Conservation (phyloP, 2,329 filamentous ascomycete species). For the Iodosphaeria phyllophila region DNA sequence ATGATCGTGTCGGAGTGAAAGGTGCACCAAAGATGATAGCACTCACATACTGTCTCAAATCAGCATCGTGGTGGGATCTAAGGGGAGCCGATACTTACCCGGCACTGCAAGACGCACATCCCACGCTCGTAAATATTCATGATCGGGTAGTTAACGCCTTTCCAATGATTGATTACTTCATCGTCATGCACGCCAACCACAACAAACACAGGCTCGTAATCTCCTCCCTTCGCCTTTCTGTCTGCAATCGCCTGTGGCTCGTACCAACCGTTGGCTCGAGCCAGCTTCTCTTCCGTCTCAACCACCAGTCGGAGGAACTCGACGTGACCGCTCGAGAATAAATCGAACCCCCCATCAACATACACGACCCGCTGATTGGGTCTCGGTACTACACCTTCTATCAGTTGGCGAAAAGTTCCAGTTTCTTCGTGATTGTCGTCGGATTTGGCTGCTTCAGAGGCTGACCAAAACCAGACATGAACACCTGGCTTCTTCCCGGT, state of each 20-base stretch:
- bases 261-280: constrained; percentile 55
- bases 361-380: constrained; percentile 78
- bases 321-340: constrained; percentile 94
- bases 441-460: constrained; percentile 27
- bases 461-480: constrained; percentile 72
- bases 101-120: constrained; percentile 87
- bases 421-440: constrained; percentile 33
- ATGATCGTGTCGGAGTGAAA: constrained; percentile 64
- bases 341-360: constrained; percentile 89
- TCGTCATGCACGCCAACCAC: constrained; percentile 90
- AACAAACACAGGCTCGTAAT: constrained; percentile 74
- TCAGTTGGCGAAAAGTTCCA: constrained; percentile 47
- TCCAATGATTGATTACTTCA: constrained; percentile 87
- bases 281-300: constrained; percentile 51
- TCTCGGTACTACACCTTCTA: constrained; percentile 51
- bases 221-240: constrained; percentile 45
- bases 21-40: constrained; percentile 80
- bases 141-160: constrained; percentile 95
- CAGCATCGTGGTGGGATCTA: constrained; percentile 2
- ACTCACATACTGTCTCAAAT: constrained; percentile 51
- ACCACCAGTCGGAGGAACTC: constrained; percentile 74
- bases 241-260: constrained; percentile 41
- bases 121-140: constrained; percentile 98
- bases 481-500: constrained; percentile 61
- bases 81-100: constrained; percentile 30